Evolutionary conservation across 306 rosid species (phyloP), one percentile per base, ranked within the genome.

Genomic region (Boehmeria nivea): DNA sequence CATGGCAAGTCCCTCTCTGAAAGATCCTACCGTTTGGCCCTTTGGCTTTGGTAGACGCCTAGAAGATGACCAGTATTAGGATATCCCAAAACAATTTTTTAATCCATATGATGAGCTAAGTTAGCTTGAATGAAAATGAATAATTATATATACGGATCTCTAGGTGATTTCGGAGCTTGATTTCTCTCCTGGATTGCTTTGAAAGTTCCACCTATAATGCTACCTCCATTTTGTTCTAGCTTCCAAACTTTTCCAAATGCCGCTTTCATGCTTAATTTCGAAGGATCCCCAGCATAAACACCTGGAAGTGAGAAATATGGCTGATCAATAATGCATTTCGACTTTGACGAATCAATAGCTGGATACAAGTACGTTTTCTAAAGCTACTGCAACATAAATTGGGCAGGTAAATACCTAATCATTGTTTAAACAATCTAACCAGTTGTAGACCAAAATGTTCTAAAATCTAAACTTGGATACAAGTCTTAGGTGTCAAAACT

Each of bases 221-320:
- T 87, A 51, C 96, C 96, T 31, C 99, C 96, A 63, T 68, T 91
- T 72, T 87, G 80, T 77, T 91, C 99, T 44, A 91, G 78, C 72
- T 45, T 85, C 99, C 99, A 91, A 51, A 91, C 96, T 76, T 82
- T 91, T 19, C 99, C 94, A 57, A 91, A 91, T 58, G 99, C 99
- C 51, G 99, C 99, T 72, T 87, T 87, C 99, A 91, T 87, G 56
- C 99, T 91, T 55, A 91, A 72, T 57, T 91, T 87, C 61, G 99
- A 81, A 87, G 99, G 96, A 74, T 91, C 95, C 6, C 96, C 96
- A 0, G 99, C 96, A 75, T 91, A 91, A 61, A 91, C 99, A 58
- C 99, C 99, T 91, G 70, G 33, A 54, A 4, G 72, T 33, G 63
- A 63, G 64, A 64, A 46, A 63, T 64, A 8, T 39, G 36, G 42